Evolutionary conservation across 192 early-diverging fungal genomes (phyloP).

Genomic region (Borealophlyctis nickersoniae): DNA sequence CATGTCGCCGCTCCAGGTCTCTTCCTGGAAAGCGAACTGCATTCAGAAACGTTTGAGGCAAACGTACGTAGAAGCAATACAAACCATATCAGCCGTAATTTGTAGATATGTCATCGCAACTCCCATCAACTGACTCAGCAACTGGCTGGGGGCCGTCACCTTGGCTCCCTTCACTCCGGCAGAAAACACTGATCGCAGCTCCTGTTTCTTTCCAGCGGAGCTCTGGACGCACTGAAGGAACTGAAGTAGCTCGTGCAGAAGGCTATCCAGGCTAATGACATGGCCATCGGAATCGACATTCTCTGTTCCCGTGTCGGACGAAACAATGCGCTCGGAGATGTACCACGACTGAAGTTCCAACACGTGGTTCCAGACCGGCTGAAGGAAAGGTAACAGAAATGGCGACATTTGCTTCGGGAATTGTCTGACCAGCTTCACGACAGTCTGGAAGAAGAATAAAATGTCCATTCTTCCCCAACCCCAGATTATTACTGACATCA

Average conservation of each 20-base stretch:
- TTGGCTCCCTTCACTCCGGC: constrained; percentile 25
- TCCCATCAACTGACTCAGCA: constrained; percentile 19
- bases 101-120: constrained; percentile 68
- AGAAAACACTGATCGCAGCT: constrained; percentile 47
- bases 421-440: constrained; percentile 55
- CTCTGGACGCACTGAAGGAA: constrained; percentile 53
- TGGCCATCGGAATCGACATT: constrained; percentile 69
- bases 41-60: not conserved
- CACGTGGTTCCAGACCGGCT: constrained; percentile 73
- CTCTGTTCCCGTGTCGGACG: constrained; percentile 9
- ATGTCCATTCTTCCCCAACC: not conserved
- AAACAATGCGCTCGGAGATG: constrained; percentile 42
- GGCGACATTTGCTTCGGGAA: constrained; percentile 62
- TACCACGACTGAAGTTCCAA: constrained; percentile 55
- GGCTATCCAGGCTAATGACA: constrained; percentile 58
- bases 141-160: constrained; percentile 28
- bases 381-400: constrained; percentile 51
- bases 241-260: constrained; percentile 69
- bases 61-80: not conserved
- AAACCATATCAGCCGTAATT: constrained; percentile 71
- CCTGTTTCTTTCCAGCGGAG: constrained; percentile 43
- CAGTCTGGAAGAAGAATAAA: constrained; percentile 37
- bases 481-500: not conserved
- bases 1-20: constrained; percentile 79
- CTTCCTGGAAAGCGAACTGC: constrained; percentile 43